These are phyloP conservation scores for Agroathelia rolfsii DNA, from an alignment of 1,284 basidiomycete species.

Conservation along the genomic window DNA sequence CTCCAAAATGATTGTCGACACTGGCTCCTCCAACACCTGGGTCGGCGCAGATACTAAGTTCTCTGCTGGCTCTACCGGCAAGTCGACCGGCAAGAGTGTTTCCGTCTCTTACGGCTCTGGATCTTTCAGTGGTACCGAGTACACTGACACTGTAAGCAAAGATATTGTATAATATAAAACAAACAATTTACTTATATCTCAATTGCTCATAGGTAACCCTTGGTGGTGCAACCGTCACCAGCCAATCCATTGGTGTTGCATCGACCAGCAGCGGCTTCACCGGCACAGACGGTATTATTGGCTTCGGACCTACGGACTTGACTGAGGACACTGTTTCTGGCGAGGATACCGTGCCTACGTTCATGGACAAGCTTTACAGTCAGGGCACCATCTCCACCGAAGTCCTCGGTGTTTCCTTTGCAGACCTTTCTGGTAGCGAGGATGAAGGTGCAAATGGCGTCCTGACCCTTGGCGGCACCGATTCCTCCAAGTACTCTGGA, in stretches of 20 bases:
- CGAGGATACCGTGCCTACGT: slow-evolving; percentile 19
- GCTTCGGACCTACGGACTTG: slow-evolving; percentile 22
- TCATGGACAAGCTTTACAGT: slow-evolving; percentile 26
- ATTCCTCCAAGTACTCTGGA: slow-evolving; percentile 37
- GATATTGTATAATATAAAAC: not conserved
- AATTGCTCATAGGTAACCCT: no score
- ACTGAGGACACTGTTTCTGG: slow-evolving; percentile 18
- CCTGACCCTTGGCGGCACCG: slow-evolving; percentile 34
- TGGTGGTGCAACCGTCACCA: slow-evolving; percentile 21
- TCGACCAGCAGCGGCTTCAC: slow-evolving; percentile 25
- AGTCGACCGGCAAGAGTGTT: slow-evolving; percentile 33
- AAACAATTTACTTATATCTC: no score
- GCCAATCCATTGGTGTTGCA: slow-evolving; percentile 53
- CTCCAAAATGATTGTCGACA: no score
- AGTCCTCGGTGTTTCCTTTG: slow-evolving; percentile 30
- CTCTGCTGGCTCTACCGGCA: slow-evolving; percentile 23
- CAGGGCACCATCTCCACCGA: slow-evolving; percentile 20
- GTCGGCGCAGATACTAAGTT: slow-evolving; percentile 6
- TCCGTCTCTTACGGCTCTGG: slow-evolving; percentile 22
- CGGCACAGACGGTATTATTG: slow-evolving; percentile 11
- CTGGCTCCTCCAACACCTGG: slow-evolving; percentile 3
- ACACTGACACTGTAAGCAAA: slow-evolving; percentile 16
- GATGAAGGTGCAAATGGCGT: slow-evolving; percentile 16
- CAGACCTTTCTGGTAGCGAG: slow-evolving; percentile 21
- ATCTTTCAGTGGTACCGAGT: slow-evolving; percentile 3